Evolutionary conservation across 2,329 filamentous ascomycete species (phyloP), one percentile per base, ranked within the genome.

Genomic region (Fusarium gaditjirri): DNA sequence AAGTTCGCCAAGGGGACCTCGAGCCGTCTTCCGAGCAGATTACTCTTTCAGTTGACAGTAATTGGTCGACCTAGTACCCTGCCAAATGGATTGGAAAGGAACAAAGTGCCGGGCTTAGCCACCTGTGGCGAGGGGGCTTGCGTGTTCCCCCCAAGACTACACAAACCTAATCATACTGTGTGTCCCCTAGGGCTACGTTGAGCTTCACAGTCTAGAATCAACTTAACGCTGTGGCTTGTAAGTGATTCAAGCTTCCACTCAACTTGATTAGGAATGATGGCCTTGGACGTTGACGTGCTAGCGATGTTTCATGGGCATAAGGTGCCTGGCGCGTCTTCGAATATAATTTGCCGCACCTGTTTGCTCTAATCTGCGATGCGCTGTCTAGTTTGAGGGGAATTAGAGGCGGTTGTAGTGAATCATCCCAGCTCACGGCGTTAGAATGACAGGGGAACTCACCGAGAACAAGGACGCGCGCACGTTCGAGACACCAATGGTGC

Each of bases 101-200:
- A 56, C 27, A 44, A 71, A 61, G 53, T 71, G 70, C 70, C 70
- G 66, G 61, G 70, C 67, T 64, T 68, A 76, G 72, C 74, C 74
- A 76, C 74, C 53, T 76, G 76, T 77, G 75, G 76, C 75, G 65
- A 77, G 69, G 75, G 69, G 74, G 76, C 74, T 77, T 77, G 75
- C 75, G 76, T 67, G 74, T 76, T 62, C 53, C 56, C 39, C 35
- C 39, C n/a, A n/a, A 23, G 42, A 39, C 47, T 53, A 27, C 17
- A 27, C 49, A 50, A 25, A 35, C 29, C 31, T 35, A 35, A 47
- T 25, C 23, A 35, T 17, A 27, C 33, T 64, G 61, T 71, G 54
- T 67, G 57, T 68, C 36, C 25, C 42, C 23, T 56, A 38, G 49
- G 70, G 70, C 56, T 50, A 44, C 29, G 21, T 47, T 19, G 39